Percentiles rank a stretch among this genome's conserved stretches.
These are phyloP conservation scores for Alternaria postmessia DNA, from an alignment of 2,329 filamentous ascomycete species.

Conservation along the genomic window DNA sequence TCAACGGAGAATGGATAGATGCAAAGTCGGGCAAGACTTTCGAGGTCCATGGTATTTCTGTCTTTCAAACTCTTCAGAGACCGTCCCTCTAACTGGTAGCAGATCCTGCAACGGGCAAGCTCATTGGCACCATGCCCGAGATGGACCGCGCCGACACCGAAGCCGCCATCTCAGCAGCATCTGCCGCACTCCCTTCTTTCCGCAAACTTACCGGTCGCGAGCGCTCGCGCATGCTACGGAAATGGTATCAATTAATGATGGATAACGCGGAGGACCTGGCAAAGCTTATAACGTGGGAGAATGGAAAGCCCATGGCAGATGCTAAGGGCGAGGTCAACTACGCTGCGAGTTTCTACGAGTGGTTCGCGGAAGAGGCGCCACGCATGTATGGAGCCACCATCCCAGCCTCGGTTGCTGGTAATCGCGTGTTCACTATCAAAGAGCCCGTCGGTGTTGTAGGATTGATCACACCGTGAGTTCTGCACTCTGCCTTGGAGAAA, in stretches of 20 bases:
- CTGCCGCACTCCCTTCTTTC: conserved; percentile 76
- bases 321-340: conserved; percentile 53
- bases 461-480: conserved; percentile 74
- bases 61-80: background rate
- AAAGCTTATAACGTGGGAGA: conserved; percentile 86
- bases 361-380: conserved; percentile 53
- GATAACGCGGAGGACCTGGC: conserved; percentile 83
- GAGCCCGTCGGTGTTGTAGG: conserved; percentile 86
- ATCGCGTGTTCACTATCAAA: conserved; percentile 79
- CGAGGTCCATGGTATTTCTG: conserved; percentile 68
- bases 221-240: conserved; percentile 75
- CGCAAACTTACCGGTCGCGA: conserved; percentile 76
- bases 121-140: conserved; percentile 86
- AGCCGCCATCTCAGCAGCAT: conserved; percentile 83
- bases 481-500: background rate
- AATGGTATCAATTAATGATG: conserved; percentile 82
- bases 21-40: conserved; percentile 91
- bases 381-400: conserved; percentile 71
- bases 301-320: conserved; percentile 78
- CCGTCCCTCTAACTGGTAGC: conserved; percentile 20
- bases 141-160: conserved; percentile 81
- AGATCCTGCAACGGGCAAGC: conserved; percentile 84
- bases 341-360: conserved; percentile 53
- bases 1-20: conserved; percentile 91
- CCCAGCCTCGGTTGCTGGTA: conserved; percentile 71